phyloP scores from a whole-genome alignment of 129 eudicot species.

The Flaveria bidentis region DNA sequence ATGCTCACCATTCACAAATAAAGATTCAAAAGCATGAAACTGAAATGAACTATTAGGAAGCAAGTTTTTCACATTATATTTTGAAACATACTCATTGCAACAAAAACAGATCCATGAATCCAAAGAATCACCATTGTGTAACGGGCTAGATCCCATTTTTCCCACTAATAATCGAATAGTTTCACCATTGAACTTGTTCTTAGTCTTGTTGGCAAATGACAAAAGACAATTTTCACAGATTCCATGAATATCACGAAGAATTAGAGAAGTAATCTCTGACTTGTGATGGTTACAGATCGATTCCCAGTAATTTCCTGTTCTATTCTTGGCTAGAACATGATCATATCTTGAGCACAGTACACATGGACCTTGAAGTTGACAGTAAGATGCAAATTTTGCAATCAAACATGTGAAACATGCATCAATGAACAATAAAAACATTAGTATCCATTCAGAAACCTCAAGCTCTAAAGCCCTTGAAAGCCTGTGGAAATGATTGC shows the following conservation, averaged over 20 bases:
- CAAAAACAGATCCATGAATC: slow-evolving; percentile 50
- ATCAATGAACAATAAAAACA: slow-evolving; percentile 62
- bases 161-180: slow-evolving; percentile 58
- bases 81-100: slow-evolving; percentile 53
- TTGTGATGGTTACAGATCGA: slow-evolving; percentile 71
- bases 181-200: slow-evolving; percentile 60
- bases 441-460: slow-evolving; percentile 77
- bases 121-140: slow-evolving; percentile 1
- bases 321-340: slow-evolving; percentile 63
- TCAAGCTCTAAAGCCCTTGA: slow-evolving; percentile 60
- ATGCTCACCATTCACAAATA: slow-evolving; percentile 20
- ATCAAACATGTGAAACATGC: slow-evolving; percentile 66
- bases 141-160: slow-evolving; percentile 48
- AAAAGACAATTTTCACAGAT: slow-evolving; percentile 70
- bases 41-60: slow-evolving; percentile 33
- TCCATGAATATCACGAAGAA: slow-evolving; percentile 53
- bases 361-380: slow-evolving; percentile 69
- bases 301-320: slow-evolving; percentile 61
- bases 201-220: slow-evolving; percentile 51
- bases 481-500: slow-evolving; percentile 27
- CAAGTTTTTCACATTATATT: slow-evolving; percentile 25
- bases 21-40: slow-evolving; percentile 41
- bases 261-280: slow-evolving; percentile 63
- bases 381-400: slow-evolving; percentile 65
- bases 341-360: slow-evolving; percentile 81